Base-by-base conservation (phyloP, 805 yeast genomes). In the Saccharomycopsis sp. region DNA sequence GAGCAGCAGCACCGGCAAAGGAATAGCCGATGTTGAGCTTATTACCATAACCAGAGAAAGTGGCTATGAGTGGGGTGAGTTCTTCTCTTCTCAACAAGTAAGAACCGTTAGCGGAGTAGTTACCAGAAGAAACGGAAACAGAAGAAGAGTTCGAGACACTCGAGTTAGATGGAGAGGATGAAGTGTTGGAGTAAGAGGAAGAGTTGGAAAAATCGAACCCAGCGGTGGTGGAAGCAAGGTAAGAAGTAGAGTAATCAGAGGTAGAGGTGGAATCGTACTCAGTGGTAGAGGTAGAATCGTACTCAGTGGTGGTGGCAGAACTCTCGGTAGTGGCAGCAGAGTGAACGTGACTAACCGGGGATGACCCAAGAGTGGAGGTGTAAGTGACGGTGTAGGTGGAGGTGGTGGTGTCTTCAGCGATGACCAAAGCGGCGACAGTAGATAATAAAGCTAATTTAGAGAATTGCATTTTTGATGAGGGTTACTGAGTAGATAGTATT, bases 11-110 rank as follows among this genome's bases (percentile, higher is more conserved):
- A 53, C 60, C 62, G 46, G 53, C 59, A 5, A 54, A 53, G 29
- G 56, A 56, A 24, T 56, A 41, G 18, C 50, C 57, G 29, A 54
- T 24, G 4, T 51, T 51, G 3, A 59, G 37, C 34, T 34, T 56
- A 57, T 59, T 59, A 53, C 52, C 62, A 24, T 56, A 59, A 21
- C 53, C 62, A 48, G 62, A 50, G 57, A 52, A 59, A 24, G 62
- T 59, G 40, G 37, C 40, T 53, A 59, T 54, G 34, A 57, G 59
- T 52, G 62, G 62, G n/a, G 62, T 54, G 16, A 58, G 14, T 50
- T 58, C 61, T 7, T 47, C 48, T 56, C 58, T 56, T 29, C 21
- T 56, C 14, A 23, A 34, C 16, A 51, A 52, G 54, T 46, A 41
- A 51, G 55, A 51, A 34, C 41, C 56, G 40, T 52, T 55, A 20